Percentiles rank a stretch among this genome's conserved stretches.
phyloP scores from a whole-genome alignment of 2,329 filamentous ascomycete genomes.

The Zymoseptoria brevis region DNA sequence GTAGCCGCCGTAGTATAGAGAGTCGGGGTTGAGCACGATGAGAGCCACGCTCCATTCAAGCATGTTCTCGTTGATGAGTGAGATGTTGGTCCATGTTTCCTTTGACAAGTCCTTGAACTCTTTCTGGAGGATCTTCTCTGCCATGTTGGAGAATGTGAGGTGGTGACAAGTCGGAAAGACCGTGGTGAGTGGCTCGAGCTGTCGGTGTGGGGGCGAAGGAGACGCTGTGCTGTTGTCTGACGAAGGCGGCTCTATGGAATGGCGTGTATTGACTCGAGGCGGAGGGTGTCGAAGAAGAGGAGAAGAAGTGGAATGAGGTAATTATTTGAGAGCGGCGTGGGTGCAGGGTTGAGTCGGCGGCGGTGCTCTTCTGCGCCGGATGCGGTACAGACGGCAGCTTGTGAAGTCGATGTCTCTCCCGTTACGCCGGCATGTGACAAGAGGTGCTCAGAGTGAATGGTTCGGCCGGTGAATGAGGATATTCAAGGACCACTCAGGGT shows the following conservation, averaged over 20 bases:
- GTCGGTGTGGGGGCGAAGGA: constrained; percentile 1
- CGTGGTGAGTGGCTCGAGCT: background rate
- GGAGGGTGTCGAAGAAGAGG: background rate
- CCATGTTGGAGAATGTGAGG: constrained; percentile 29
- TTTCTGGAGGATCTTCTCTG: constrained; percentile 79
- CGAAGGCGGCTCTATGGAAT: background rate
- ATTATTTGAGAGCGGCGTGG: background rate
- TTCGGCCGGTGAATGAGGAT: background rate
- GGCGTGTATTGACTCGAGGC: background rate
- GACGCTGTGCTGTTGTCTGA: background rate
- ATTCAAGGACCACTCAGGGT: background rate
- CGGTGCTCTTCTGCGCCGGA: constrained; percentile 7
- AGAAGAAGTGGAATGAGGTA: background rate
- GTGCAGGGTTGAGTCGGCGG: constrained; percentile 10
- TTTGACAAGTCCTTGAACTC: constrained; percentile 75
- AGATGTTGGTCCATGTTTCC: constrained; percentile 90
- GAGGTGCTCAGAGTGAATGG: background rate
- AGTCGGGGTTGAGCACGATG: constrained; percentile 88
- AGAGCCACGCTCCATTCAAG: constrained; percentile 82
- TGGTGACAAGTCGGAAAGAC: background rate
- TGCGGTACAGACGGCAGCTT: constrained; percentile 3
- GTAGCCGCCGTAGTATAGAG: constrained; percentile 85
- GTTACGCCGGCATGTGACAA: background rate
- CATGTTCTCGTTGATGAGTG: constrained; percentile 75
- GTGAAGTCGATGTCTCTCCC: background rate